Percentiles rank a stretch among this genome's conserved stretches.
Evolutionary conservation across 257 asterid species (phyloP).

Genomic region (Euphrasia confusa): DNA sequence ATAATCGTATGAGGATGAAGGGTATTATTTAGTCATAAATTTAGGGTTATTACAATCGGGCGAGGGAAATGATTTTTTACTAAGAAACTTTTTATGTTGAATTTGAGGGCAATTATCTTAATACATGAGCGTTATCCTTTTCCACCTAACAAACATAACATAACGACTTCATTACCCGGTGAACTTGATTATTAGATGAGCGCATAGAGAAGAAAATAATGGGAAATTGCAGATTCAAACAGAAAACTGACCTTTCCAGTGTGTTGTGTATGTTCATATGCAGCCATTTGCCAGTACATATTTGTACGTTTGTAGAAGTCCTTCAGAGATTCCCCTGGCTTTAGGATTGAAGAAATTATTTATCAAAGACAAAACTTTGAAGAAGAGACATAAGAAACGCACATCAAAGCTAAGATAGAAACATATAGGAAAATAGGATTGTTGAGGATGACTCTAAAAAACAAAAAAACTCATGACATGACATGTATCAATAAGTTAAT

Average conservation of each 20-base stretch:
- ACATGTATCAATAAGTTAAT: conserved; percentile 5
- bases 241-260: conserved; percentile 80
- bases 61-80: too few species aligned
- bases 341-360: conserved; percentile 20
- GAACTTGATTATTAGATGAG: not conserved
- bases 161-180: not conserved
- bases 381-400: not conserved
- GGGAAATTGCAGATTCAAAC: conserved; percentile 18
- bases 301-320: conserved; percentile 93
- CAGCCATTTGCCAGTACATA: conserved; percentile 99
- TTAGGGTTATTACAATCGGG: too few species aligned
- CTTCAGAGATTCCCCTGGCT: conserved; percentile 92
- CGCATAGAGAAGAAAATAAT: not conserved
- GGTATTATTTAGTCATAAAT: too few species aligned
- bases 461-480: not conserved
- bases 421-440: not conserved
- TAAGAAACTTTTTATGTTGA: too few species aligned
- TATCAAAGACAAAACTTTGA: not conserved
- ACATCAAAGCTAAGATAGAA: conserved; percentile 6
- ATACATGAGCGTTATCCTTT: too few species aligned
- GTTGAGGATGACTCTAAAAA: not conserved
- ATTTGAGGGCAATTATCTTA: too few species aligned
- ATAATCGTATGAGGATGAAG: too few species aligned
- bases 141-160: too few species aligned
- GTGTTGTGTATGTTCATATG: conserved; percentile 94